A percentile compares a stretch with the other conserved stretches of the same genome.
Conservation (phyloP, 345 rosid species). For the Gossypium stocksii region DNA sequence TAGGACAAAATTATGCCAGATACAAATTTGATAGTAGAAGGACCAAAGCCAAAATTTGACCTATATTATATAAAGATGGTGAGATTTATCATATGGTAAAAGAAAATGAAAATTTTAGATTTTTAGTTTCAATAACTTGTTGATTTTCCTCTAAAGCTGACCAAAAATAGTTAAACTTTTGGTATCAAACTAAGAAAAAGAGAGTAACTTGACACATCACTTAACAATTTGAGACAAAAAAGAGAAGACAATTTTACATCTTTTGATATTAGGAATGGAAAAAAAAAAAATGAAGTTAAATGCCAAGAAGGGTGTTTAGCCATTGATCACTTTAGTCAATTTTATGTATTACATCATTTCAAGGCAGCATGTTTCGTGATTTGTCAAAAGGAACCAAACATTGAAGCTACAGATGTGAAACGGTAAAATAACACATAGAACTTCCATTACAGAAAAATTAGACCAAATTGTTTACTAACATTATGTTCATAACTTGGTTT, state of each 20-base stretch:
- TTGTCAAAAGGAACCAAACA: background rate
- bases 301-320: conserved; percentile 3
- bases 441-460: too few relatives aligned
- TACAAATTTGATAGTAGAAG: too few relatives aligned
- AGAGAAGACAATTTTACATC: conserved; percentile 22
- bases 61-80: background rate
- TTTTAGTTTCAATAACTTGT: background rate
- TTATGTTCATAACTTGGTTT: background rate
- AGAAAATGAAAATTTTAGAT: background rate
- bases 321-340: background rate
- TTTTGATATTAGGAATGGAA: conserved; percentile 10
- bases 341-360: background rate
- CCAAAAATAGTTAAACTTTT: background rate
- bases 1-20: too few relatives aligned
- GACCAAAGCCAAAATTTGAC: too few relatives aligned
- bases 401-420: background rate
- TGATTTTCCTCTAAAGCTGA: background rate
- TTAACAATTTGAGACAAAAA: conserved; percentile 24
- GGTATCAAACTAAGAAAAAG: background rate
- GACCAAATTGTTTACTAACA: background rate
- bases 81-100: background rate
- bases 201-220: conserved; percentile 12
- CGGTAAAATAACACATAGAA: background rate
- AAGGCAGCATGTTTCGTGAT: background rate
- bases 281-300: conserved; percentile 17